A percentile compares a stretch with the other conserved stretches of the same genome.
These are phyloP conservation scores for Sphaerulina vaccinii DNA, from an alignment of 2,329 filamentous ascomycete species.

Conservation along the genomic window DNA sequence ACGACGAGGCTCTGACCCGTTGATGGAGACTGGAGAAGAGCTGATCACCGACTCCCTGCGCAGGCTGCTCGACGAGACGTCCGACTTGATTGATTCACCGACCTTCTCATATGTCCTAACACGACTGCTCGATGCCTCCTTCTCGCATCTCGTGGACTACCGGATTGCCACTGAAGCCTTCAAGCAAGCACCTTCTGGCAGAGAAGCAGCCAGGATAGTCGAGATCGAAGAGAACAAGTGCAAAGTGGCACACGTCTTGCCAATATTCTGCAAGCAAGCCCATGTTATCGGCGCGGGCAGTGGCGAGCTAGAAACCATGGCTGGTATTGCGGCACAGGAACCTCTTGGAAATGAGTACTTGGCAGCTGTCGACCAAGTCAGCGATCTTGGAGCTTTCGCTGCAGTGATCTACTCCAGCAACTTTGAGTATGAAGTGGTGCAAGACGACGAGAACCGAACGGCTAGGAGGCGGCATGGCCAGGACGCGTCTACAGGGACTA, in stretches of 20 bases:
- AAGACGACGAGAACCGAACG: slow-evolving; percentile 23
- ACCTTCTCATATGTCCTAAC: slow-evolving; percentile 84
- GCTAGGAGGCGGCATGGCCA: slow-evolving; percentile 1
- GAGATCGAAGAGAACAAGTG: slow-evolving; percentile 52
- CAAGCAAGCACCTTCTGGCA: slow-evolving; percentile 52
- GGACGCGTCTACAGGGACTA: slow-evolving; percentile 12
- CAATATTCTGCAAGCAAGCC: slow-evolving; percentile 85
- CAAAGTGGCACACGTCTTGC: slow-evolving; percentile 85
- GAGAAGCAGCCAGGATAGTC: slow-evolving; percentile 53
- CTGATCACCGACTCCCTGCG: slow-evolving; percentile 63
- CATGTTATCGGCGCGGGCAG: slow-evolving; percentile 79
- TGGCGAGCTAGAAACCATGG: slow-evolving; percentile 57
- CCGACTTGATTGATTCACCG: slow-evolving; percentile 91
- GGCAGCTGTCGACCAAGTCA: slow-evolving; percentile 70
- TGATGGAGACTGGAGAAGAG: slow-evolving; percentile 30
- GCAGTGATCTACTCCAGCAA: slow-evolving; percentile 87
- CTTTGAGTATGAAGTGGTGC: slow-evolving; percentile 56
- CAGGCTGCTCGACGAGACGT: slow-evolving; percentile 88
- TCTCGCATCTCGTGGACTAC: slow-evolving; percentile 77
- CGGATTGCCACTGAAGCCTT: slow-evolving; percentile 80
- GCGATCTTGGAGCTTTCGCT: slow-evolving; percentile 77
- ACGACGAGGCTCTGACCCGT: slow-evolving; percentile 20
- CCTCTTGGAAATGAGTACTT: slow-evolving; percentile 49
- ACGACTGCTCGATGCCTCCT: slow-evolving; percentile 81
- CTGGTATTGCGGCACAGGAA: slow-evolving; percentile 30